A percentile compares a stretch with the other conserved stretches of the same genome.
These are phyloP conservation scores for Nigrospora sphaerica DNA, from an alignment of 2,329 filamentous ascomycete genomes.

Conservation along the genomic window DNA sequence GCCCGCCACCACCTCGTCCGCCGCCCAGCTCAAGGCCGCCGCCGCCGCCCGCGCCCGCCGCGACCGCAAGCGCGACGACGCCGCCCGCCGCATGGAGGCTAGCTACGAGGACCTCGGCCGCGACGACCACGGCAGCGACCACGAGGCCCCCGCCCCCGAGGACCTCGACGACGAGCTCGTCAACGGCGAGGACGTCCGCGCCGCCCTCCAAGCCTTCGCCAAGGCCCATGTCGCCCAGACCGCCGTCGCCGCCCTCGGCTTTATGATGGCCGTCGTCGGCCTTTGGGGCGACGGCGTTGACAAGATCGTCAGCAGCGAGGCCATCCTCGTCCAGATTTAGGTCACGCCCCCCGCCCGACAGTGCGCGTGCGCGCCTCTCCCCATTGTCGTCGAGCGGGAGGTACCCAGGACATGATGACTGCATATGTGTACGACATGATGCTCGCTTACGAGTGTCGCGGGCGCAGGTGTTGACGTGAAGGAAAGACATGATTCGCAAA, in stretches of 20 bases:
- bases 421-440: too few relatives aligned
- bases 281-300: constrained; percentile 57
- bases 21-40: constrained; percentile 19
- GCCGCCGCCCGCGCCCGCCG: constrained; percentile 12
- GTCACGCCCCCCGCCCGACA: too few relatives aligned
- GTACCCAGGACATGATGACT: too few relatives aligned
- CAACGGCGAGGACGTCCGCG: constrained; percentile 57
- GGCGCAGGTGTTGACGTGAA: too few relatives aligned
- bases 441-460: too few relatives aligned
- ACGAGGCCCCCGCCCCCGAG: constrained; percentile 29
- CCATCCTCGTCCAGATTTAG: constrained; percentile 13
- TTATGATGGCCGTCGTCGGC: constrained; percentile 55
- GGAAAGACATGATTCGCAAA: too few relatives aligned
- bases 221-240: constrained; percentile 48
- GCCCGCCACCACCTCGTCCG: constrained; percentile 15
- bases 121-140: constrained; percentile 41
- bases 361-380: too few relatives aligned
- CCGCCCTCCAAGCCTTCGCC: constrained; percentile 47
- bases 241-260: constrained; percentile 46
- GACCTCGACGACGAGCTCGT: constrained; percentile 36
- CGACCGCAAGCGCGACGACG: constrained; percentile 17
- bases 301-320: constrained; percentile 7
- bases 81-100: constrained; percentile 51
- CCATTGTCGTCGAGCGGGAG: too few relatives aligned
- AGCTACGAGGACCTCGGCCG: constrained; percentile 61